Evolutionary conservation across 768 basidiomycete species (phyloP), one percentile per base, ranked within the genome.

Genomic region (Termitomyces sp.): DNA sequence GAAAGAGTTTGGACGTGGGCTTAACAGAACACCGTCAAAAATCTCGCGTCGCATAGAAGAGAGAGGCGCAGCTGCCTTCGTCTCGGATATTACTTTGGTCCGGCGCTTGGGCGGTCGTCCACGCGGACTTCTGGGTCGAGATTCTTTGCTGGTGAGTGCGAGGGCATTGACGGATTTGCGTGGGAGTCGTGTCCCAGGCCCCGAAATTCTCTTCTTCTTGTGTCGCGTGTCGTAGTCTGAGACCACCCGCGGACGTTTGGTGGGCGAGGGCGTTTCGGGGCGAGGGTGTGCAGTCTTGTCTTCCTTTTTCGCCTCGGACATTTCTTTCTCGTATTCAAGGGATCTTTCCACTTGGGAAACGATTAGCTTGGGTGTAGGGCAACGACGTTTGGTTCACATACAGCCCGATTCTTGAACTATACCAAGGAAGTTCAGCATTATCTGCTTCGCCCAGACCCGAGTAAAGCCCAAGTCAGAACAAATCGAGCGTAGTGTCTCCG

Each of bases 221-320:
- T 58, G 59, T 16, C 65, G 59, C 4, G 63, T 66, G 26, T 63
- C 57, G 26, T 64, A 62, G 51, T 66, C 63, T 50, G 65, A 65
- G 16, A 65, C 51, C 22, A 63, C 54, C 3, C 59, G 54, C 29
- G 54, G 56, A 16, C 61, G 58, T 49, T 48, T 53, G 49, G 6
- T 20, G 6, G 27, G 12, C 16, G 58, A 44, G 27, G 36, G 24
- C 4, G 26, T 39, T 6, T 39, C 36, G 54, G 50, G 53, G 10
- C 14, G 43, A 6, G 53, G 26, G 9, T 53, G 36, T 16, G 42
- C 46, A 44, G 46, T 13, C 39, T 48, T 57, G 26, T 54, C 50
- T 56, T 46, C 58, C 43, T 55, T 54, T 52, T 47, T 51, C 10
- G 60, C 29, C 47, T 47, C 44, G 14, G 22, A 41, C 7, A 31